Base-by-base conservation (phyloP, 352 stramenopile genomes). In the Globisporangium ultimum region DNA sequence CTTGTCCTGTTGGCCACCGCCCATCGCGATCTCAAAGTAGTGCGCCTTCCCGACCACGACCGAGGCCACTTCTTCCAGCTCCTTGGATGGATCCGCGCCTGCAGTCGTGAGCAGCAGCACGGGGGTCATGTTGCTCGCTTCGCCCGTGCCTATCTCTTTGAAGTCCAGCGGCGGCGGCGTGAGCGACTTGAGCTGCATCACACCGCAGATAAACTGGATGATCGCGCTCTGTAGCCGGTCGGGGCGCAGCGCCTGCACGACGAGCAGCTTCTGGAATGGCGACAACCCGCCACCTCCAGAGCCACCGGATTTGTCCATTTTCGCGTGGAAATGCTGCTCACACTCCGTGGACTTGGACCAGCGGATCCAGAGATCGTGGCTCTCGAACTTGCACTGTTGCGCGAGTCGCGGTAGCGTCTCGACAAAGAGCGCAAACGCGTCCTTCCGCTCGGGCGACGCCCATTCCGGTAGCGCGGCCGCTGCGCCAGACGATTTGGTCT, bases 1-100 rank as follows among this genome's bases (percentile, higher is more conserved):
- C 20, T 95, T 91, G 34, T 98, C 92, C 57, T 98, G 88, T 60
- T 98, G 91, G 0, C 93, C 95, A 34, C 93, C 95, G 21, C 95
- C 95, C 95, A 98, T 98, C 1, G 95, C 91, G 41, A 98, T 67
- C 63, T 97, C 91, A 41, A 93, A 87, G 76, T 98, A 98, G 58
- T 95, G 86, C 8, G 76, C 80, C 41, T 82, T 79, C 20, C 91
- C 92, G n/a, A 98, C 83, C 3, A 89, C 78, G 2, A 76, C 60
- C 0, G 70, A 77, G 8, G 95, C 95, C 8, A 97, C 93, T 52
- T 98, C 93, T 53, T 97, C 85, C 3, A 98, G 72, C 48, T 98
- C 95, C 40, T 95, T 95, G 20, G 85, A 96, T 15, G 95, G 92
- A 68, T 98, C 95, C 9, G 92, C 95, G n/a, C 94, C 95, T 12